Evolutionary conservation across 352 stramenopile genomes (phyloP), one percentile per base, ranked within the genome.

Genomic region (Phytophthora idaei): DNA sequence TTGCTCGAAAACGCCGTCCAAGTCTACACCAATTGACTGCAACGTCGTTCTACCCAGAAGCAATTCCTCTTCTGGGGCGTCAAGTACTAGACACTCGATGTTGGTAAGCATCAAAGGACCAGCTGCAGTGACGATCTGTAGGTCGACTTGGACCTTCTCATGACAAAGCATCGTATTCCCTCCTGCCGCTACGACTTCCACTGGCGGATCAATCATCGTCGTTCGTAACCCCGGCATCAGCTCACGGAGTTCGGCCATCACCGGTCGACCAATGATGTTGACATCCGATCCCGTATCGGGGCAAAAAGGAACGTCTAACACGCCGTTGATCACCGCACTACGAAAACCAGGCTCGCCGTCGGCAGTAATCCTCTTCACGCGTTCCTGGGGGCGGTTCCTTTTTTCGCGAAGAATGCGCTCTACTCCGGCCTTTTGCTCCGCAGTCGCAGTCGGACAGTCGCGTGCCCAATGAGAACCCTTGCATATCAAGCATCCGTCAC

Each of bases 81-180:
- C 32, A 2, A 67, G 32, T 17, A 67, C 59, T 5, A 61, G 12
- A 10, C 39, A 67, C 41, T 67, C 59, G 8, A 60, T 67, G 21
- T 49, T 60, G 9, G 6, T 49, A 1, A 59, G 15, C 0, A 0
- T 12, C n/a, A 58, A 9, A 5, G 41, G 49, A 6, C 50, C 59
- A n/a, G 59, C 59, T 1, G 41, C 59, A 9, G 59, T 67, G 28
- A 59, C 48, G 15, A 59, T 66, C 5, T 55, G 28, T 0, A 66
- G 58, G 12, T 66, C 48, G 2, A 66, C 2, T 14, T 66, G 25
- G 0, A 57, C 34, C 37, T 57, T 64, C 37, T 64, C 36, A 28
- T 8, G 37, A 12, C 47, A 64, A 7, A 52, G 39, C 58, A 59
- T 59, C 48, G 3, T 46, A 9, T 11, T 53, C 10, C 58, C 58